phyloP scores from a whole-genome alignment of 495 filamentous ascomycete genomes.

The Chaetomidium leptoderma region DNA sequence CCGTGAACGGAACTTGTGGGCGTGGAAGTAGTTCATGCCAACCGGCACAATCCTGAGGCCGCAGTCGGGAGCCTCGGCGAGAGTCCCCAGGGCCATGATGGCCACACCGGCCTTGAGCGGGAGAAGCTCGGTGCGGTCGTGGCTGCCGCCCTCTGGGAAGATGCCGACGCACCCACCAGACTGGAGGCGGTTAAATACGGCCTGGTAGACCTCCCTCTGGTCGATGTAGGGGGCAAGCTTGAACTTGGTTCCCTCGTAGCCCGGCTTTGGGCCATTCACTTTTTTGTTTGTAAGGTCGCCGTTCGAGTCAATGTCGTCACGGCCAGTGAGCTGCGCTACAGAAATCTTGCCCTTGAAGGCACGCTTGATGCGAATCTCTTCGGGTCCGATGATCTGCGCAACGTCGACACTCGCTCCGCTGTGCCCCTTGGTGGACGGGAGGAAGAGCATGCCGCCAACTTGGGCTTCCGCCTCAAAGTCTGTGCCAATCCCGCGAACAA shows the following conservation, averaged over 20 bases:
- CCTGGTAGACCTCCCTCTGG: slow-evolving; percentile 88
- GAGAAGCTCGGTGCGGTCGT: slow-evolving; percentile 89
- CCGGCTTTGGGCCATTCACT: slow-evolving; percentile 50
- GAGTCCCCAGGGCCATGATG: slow-evolving; percentile 92
- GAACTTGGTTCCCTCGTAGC: slow-evolving; percentile 74
- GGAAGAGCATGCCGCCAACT: slow-evolving; percentile 74
- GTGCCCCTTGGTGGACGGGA: slow-evolving; percentile 76
- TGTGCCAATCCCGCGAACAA: slow-evolving; percentile 80
- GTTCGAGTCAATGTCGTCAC: slow-evolving; percentile 61
- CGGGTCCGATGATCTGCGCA: slow-evolving; percentile 68
- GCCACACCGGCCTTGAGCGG: slow-evolving; percentile 97
- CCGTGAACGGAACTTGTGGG: slow-evolving; percentile 95
- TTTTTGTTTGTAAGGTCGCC: slow-evolving; percentile 46
- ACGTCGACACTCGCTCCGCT: slow-evolving; percentile 74
- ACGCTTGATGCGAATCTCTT: slow-evolving; percentile 83
- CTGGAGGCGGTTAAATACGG: slow-evolving; percentile 78
- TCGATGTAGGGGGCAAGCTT: slow-evolving; percentile 91
- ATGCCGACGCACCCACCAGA: slow-evolving; percentile 89
- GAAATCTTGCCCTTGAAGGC: slow-evolving; percentile 69
- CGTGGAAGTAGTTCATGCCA: slow-evolving; percentile 99
- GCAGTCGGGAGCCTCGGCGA: slow-evolving; percentile 83
- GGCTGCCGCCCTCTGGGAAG: slow-evolving; percentile 96
- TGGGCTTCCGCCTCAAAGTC: slow-evolving; percentile 73
- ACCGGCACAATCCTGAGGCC: slow-evolving; percentile 98
- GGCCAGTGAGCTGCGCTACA: slow-evolving; percentile 72